Conservation (phyloP, 352 stramenopile genomes). For the Pythium apleroticum region DNA sequence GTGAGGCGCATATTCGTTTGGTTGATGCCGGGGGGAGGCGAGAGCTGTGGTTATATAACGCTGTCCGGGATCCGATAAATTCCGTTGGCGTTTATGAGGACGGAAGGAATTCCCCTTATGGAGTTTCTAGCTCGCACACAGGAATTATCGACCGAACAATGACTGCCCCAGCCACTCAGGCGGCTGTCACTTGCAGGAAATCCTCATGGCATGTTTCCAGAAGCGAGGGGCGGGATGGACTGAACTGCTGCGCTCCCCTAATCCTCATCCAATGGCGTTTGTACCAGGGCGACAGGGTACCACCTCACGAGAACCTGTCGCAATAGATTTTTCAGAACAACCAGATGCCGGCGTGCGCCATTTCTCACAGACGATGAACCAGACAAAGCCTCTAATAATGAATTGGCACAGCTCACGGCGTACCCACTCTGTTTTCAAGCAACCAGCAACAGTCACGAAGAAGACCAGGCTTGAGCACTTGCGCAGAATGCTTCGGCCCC, state of each 20-base stretch:
- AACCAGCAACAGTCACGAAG: background rate
- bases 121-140: background rate
- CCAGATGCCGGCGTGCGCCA: background rate
- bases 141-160: background rate
- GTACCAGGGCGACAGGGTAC: slow-evolving; percentile 1
- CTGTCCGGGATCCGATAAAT: background rate
- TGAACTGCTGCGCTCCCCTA: slow-evolving; percentile 17
- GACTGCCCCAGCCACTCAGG: background rate
- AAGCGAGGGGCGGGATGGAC: slow-evolving; percentile 20
- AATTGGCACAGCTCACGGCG: background rate
- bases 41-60: slow-evolving; percentile 9
- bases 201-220: slow-evolving; percentile 2
- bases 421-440: background rate
- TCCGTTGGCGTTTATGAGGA: slow-evolving; percentile 6
- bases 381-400: background rate
- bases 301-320: background rate
- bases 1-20: slow-evolving; percentile 25
- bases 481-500: no score
- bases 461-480: background rate
- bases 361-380: background rate
- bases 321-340: slow-evolving; percentile 1
- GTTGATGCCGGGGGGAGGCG: background rate
- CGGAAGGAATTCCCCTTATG: slow-evolving; percentile 7
- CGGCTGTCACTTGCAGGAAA: background rate
- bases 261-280: slow-evolving; percentile 12